Evolutionary conservation across 768 basidiomycete genomes (phyloP), one percentile per base, ranked within the genome.

Genomic region (Cyathus striatus): DNA sequence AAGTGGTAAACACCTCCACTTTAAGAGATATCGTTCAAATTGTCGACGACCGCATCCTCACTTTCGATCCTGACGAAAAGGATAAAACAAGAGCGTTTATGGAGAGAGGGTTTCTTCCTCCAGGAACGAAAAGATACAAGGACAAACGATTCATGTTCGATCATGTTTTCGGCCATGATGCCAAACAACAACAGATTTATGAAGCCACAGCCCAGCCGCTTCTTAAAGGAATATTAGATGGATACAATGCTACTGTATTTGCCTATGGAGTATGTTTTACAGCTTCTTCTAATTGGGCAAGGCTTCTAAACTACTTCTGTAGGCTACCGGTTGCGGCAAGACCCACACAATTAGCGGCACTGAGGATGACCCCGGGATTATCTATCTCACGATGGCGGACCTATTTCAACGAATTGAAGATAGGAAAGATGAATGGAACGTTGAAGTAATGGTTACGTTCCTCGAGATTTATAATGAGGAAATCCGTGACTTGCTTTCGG

Each of bases 241-340:
- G 96, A 7, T 99, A 82, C 67, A 97, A 99, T 54, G 87, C 93
- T 34, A 99, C 96, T 9, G 88, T 97, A 6, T 98, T 99, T 69
- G 96, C 96, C 3, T 99, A 99, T 61, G 96, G 96, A 26, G 96
- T 98, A 63, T 61, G 89, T 70, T 43, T 40, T 40, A 44, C 38
- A 6, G 26, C 27, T 16, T 42, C 17, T 22, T 45, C 21, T 38
- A 40, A 38, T 40, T 20, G 41, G 42, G 50, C 22, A 37, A 49
- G 39, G 42, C 55, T 50, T 38, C 41, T 48, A 30, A 16, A 30
- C 35, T 24, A 20, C 10, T 44, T 33, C 16, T 36, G 9, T 56
- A 98, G 96, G 96, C 96, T 18, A 98, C 96, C n/a, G 96, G 96
- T n/a, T 98, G 96, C 60, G 96, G 96, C 50, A 99, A 99, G 66